Evolutionary conservation across 208 protist genomes (phyloP), one percentile per base, ranked within the genome.

Genomic region (Leishmania arabica): DNA sequence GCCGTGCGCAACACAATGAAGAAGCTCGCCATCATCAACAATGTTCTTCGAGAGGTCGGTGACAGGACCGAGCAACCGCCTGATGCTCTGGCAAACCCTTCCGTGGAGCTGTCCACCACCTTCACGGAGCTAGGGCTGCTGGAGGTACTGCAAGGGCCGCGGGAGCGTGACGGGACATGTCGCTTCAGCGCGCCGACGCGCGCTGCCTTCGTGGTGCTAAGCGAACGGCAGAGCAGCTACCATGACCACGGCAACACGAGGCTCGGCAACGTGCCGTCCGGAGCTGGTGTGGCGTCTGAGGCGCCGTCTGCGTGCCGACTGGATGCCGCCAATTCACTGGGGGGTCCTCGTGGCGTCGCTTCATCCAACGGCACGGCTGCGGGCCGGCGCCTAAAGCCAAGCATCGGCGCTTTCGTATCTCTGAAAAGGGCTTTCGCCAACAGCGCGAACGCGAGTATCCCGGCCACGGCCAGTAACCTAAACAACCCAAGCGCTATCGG

Each of bases 41-140:
- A 75, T 2, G 85, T 95, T 34, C 75, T 96, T 70, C 88, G 86
- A 11, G 81, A 81, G 54, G 58, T 87, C 62, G 40, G 58, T 8
- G 65, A 37, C 40, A 81, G 75, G 9, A 40, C 77, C 37, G 77
- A 84, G 56, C 73, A 76, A 31, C 84, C 80, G 70, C 54, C 74
- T 31, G 54, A 74, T 47, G 72, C 77, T n/a, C 70, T 85, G 17
- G 76, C 78, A 62, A 77, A 80, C 34, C 62, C 71, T n/a, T 80
- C 83, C n/a, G 79, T 88, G 19, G 74, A 92, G 34, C 80, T 95
- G 42, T 89, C 86, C 74, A 93, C 84, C 27, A 92, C 85, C 24
- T 96, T 96, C 79, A 75, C 86, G 24, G 85, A 95, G 78, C 79
- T 95, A 9, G 89, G 89, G 31, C 75, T 94, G 19, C 74, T 95